Conservation (phyloP, 306 rosid species). For the Ormosia semicastrata region DNA sequence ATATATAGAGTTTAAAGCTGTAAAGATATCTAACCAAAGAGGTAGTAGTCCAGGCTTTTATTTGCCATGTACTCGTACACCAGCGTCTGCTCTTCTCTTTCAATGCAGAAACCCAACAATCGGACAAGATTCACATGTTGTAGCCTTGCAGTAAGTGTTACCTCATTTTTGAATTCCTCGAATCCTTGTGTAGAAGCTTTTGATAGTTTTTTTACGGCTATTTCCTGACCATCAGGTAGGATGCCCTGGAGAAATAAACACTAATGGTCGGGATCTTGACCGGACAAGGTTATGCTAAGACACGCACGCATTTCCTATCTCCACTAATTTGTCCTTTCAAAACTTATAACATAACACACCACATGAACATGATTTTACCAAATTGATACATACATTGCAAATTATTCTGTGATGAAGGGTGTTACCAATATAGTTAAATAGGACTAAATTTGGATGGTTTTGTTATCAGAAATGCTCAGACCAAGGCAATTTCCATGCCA, state of each 20-base stretch:
- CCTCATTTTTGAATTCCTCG: conserved; percentile 55
- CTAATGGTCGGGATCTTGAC: not conserved
- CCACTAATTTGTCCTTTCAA: too few species aligned
- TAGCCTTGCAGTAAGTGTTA: conserved; percentile 42
- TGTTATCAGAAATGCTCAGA: too few species aligned
- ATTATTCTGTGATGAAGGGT: too few species aligned
- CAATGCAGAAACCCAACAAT: conserved; percentile 37
- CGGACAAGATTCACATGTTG: conserved; percentile 53
- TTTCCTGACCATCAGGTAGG: conserved; percentile 33
- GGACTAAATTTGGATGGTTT: not conserved
- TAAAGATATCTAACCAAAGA: conserved; percentile 34
- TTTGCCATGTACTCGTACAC: conserved; percentile 53
- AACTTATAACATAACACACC: not conserved
- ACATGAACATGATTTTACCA: not conserved
- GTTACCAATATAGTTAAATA: not conserved
- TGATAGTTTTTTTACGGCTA: conserved; percentile 53
- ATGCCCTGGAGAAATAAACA: conserved; percentile 27
- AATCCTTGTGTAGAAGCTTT: conserved; percentile 46
- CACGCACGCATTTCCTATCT: too few species aligned
- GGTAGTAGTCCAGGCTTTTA: conserved; percentile 45
- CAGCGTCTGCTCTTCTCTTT: conserved; percentile 42
- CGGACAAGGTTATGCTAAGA: not conserved
- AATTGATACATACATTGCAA: not conserved
- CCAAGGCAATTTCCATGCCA: too few species aligned
- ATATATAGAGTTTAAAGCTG: not conserved